Evolutionary conservation across 768 basidiomycete species (phyloP), one percentile per base, ranked within the genome.

Genomic region (Lentinula lateritia): DNA sequence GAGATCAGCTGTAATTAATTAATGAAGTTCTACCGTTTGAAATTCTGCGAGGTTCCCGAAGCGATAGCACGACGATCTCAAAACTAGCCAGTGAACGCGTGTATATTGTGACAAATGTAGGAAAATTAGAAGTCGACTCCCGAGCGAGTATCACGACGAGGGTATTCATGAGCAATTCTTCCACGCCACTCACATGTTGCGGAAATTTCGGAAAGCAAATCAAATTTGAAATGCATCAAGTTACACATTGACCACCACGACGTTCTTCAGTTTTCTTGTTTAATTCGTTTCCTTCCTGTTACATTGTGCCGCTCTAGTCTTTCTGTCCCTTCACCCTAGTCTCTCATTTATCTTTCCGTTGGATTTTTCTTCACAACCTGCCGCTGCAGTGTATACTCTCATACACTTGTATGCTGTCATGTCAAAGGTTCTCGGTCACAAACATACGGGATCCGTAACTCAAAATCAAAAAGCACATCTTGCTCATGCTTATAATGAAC

Each of bases 401-500:
- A 46, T 55, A 50, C 12, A 42, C 66, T 72, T 76, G 72, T 70
- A 76, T 77, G 74, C 69, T 67, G 66, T 71, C 62, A 84, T 85
- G 83, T 76, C 80, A 65, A 69, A 80, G 50, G 66, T 72, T 38
- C 81, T 77, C 66, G 80, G 80, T 66, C 88, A 88, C 78, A 86
- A 82, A 73, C 81, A 82, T 62, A 78, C 84, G 42, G 76, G 75
- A 62, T 88, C 86, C 64, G 73, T 87, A 64, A 77, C 82, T 53
- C 85, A 88, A 76, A 93, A 92, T 73, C 83, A 88, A 76, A 92
- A 88, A 75, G 91, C 89, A 34, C 87, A 95, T 73, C 92, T 98
- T 70, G 90, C 90, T 69, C 93, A 85, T 72, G 95, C 95, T 62
- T 98, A 98, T 80, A 95, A 95, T 76, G 95, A 96, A 80, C 85